Conservation (phyloP, 768 basidiomycete species). For the Inosperma sp. region DNA sequence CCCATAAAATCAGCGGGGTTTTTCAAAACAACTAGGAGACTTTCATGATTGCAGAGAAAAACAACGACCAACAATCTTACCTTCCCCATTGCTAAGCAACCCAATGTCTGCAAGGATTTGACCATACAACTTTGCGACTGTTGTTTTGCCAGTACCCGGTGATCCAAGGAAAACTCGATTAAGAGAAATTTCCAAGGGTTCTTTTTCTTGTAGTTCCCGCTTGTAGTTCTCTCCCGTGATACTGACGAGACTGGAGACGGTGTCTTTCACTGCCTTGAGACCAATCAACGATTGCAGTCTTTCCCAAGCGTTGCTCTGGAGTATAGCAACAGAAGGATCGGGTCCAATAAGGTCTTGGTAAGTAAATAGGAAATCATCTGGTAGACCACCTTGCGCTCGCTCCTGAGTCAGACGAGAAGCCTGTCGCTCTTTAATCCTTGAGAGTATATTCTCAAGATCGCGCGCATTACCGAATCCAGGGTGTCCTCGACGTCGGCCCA, state of each 20-base stretch:
- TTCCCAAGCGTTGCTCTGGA: constrained; percentile 45
- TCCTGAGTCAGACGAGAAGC: constrained; percentile 40
- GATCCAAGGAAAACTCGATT: constrained; percentile 65
- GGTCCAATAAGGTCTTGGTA: constrained; percentile 63
- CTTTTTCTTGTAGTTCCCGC: constrained; percentile 53
- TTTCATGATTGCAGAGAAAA: background rate
- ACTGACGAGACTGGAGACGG: constrained; percentile 44
- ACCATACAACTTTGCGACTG: constrained; percentile 64
- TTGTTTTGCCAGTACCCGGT: constrained; percentile 71
- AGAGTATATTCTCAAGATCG: constrained; percentile 49
- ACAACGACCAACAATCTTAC: constrained; percentile 25
- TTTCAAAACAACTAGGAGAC: constrained; percentile 51
- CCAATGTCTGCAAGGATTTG: constrained; percentile 56
- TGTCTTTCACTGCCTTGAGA: constrained; percentile 51
- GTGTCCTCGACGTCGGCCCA: constrained; percentile 55
- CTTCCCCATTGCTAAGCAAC: constrained; percentile 70
- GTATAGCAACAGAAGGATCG: constrained; percentile 48
- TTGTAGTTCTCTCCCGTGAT: constrained; percentile 51
- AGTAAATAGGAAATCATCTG: constrained; percentile 49
- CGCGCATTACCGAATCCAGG: constrained; percentile 68
- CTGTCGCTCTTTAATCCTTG: constrained; percentile 47
- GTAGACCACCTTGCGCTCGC: constrained; percentile 36
- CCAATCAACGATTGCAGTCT: constrained; percentile 51
- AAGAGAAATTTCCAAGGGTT: constrained; percentile 49
- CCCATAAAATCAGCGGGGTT: constrained; percentile 72